Evolutionary conservation across 192 early-diverging fungal species (phyloP), one percentile per base, ranked within the genome.

Genomic region (Spizellomyces punctatus): DNA sequence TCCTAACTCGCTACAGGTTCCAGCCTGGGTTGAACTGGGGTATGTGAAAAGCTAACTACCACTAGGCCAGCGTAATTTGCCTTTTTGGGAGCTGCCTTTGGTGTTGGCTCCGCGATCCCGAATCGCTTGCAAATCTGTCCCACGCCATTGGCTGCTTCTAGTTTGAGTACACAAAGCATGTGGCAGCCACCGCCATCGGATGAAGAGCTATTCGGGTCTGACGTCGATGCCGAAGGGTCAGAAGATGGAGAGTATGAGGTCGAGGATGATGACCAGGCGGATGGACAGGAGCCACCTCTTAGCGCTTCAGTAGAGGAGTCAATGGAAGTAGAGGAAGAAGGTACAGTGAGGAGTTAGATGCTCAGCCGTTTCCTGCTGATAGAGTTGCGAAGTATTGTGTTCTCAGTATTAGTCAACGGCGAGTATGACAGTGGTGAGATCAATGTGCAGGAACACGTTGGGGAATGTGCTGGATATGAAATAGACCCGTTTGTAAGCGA

Each of bases 171-270:
- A 36, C 27, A 36, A 36, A 36, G 3, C 1, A 54, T 54, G 50
- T 19, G 50, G 50, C 12, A 54, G 14, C 14, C 50, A 12, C 50
- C 12, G 17, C 50, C 17, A 54, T n/a, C 0, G 0, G 50, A 54
- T 19, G 50, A 54, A 54, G 50, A 54, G 17, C 50, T 54, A 19
- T 54, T 54, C 17, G 71, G 52, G 19, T 72, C 71, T 6, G 71
- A 72, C 7, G 71, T 61, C 36, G 59, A 72, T 56, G 71, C 71
- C 14, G 71, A 72, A 55, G 71, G 71, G 7, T 72, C 63, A 42
- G 71, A 63, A 21, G 71, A 64, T 56, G 71, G 45, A 9, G 71
- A 65, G n/a, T 45, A 63, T 17, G 71, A 72, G 1, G 61, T 22
- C 4, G 61, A 10, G 14, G 46, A 22, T 10, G 68, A 46, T 9